Evolutionary conservation across 129 eudicot species (phyloP).

Genomic region (Tanacetum coccineum): DNA sequence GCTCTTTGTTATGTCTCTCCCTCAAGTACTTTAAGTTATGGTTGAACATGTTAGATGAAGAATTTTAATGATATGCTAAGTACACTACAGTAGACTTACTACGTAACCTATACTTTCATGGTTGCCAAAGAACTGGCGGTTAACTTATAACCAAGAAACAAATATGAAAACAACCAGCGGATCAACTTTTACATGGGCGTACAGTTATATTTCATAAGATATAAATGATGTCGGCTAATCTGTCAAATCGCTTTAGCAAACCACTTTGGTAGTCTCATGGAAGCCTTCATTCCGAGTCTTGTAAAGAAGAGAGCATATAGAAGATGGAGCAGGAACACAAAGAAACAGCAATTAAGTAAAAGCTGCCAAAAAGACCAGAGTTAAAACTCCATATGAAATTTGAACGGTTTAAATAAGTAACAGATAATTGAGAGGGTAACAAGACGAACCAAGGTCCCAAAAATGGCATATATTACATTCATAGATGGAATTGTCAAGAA

Average conservation of each 20-base stretch:
- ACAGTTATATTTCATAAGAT: slow-evolving; percentile 11
- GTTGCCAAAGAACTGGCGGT: neutral
- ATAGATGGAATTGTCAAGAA: slow-evolving; percentile 68
- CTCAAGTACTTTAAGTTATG: neutral
- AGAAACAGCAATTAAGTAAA: slow-evolving; percentile 67
- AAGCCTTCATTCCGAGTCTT: slow-evolving; percentile 81
- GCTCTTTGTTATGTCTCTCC: neutral
- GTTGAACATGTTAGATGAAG: neutral
- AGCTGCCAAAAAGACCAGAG: slow-evolving; percentile 50
- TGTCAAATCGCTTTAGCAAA: slow-evolving; percentile 59
- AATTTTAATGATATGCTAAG: neutral
- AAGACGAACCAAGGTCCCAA: slow-evolving; percentile 73
- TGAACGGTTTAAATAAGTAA: neutral
- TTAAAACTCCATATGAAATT: neutral
- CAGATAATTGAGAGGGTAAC: neutral
- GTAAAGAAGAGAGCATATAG: slow-evolving; percentile 79
- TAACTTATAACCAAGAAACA: neutral
- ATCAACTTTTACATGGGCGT: slow-evolving; percentile 7
- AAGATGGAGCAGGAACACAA: slow-evolving; percentile 80
- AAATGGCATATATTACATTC: slow-evolving; percentile 65
- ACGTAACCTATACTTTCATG: slow-evolving; percentile 9
- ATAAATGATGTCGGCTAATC: neutral
- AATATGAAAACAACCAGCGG: neutral
- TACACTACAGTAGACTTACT: no score
- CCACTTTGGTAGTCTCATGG: slow-evolving; percentile 74